A percentile compares a stretch with the other conserved stretches of the same genome.
Evolutionary conservation across 768 basidiomycete species (phyloP).

Genomic region (Hydnum rufescens): DNA sequence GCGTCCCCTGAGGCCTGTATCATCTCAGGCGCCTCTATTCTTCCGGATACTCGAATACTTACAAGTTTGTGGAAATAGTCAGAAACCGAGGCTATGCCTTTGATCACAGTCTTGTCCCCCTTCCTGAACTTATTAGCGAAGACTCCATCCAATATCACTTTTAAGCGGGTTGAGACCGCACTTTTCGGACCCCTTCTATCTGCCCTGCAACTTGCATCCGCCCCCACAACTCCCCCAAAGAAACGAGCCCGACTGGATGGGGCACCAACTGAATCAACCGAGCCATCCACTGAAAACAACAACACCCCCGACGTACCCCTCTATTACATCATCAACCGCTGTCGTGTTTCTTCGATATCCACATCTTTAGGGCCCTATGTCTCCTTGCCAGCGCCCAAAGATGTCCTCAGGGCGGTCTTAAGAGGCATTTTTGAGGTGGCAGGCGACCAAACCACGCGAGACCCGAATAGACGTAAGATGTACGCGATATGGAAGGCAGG

Average conservation of each 20-base stretch:
- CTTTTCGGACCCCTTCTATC: constrained; percentile 50
- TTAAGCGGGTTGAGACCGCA: constrained; percentile 49
- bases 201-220: constrained; percentile 22
- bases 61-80: not conserved
- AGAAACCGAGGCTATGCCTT: too few relatives aligned
- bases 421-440: constrained; percentile 52
- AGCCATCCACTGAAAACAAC: not conserved
- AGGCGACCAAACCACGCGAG: constrained; percentile 50
- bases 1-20: constrained; percentile 3
- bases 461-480: constrained; percentile 63
- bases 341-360: constrained; percentile 9
- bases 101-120: constrained; percentile 33
- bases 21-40: not conserved
- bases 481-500: constrained; percentile 59
- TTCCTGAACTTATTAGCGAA: constrained; percentile 54
- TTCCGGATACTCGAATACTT: not conserved
- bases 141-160: constrained; percentile 42
- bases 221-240: constrained; percentile 12
- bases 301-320: not conserved
- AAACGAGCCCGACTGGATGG: too few relatives aligned
- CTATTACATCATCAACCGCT: not conserved
- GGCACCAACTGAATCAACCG: too few relatives aligned
- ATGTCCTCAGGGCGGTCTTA: constrained; percentile 37
- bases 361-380: not conserved
- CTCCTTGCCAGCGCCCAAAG: constrained; percentile 5